Conservation (phyloP, 495 filamentous ascomycete genomes). For the Penicillium paradoxum region DNA sequence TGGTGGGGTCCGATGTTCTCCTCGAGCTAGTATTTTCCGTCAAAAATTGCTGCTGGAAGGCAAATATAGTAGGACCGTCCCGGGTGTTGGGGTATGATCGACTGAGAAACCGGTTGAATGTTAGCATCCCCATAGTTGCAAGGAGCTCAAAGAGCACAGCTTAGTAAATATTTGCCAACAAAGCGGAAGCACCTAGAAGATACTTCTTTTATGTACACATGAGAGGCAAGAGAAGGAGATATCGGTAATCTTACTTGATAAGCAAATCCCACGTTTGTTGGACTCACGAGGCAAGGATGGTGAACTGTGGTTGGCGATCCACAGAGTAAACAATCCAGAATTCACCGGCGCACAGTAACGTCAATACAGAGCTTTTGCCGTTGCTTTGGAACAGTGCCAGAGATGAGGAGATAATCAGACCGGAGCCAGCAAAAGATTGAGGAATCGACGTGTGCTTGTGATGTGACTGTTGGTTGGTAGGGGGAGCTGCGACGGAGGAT, state of each 20-base stretch:
- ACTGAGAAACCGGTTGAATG: slow-evolving; percentile 40
- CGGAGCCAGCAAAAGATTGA: slow-evolving; percentile 6
- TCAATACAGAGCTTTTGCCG: background rate
- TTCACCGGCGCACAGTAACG: slow-evolving; percentile 4
- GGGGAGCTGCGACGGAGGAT: slow-evolving; percentile 2
- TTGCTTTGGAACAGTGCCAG: background rate
- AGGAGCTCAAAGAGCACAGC: background rate
- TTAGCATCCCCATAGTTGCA: slow-evolving; percentile 41
- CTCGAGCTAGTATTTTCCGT: slow-evolving; percentile 33
- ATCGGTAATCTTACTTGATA: slow-evolving; percentile 12
- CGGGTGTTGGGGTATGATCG: slow-evolving; percentile 34
- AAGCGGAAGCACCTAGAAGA: background rate
- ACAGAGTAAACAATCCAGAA: slow-evolving; percentile 3
- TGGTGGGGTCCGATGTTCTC: slow-evolving; percentile 24
- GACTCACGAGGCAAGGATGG: slow-evolving; percentile 12
- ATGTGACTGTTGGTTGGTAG: slow-evolving; percentile 11
- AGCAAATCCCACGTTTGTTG: slow-evolving; percentile 7
- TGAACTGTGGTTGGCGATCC: slow-evolving; percentile 14
- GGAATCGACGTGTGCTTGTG: slow-evolving; percentile 4
- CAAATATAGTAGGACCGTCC: slow-evolving; percentile 41
- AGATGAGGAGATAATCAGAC: background rate
- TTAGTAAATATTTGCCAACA: background rate
- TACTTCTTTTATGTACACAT: slow-evolving; percentile 2
- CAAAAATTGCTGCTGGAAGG: slow-evolving; percentile 42
- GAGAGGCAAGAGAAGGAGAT: slow-evolving; percentile 5